phyloP scores from a whole-genome alignment of 768 basidiomycete species.

The Porpolomopsis calyptriformis region DNA sequence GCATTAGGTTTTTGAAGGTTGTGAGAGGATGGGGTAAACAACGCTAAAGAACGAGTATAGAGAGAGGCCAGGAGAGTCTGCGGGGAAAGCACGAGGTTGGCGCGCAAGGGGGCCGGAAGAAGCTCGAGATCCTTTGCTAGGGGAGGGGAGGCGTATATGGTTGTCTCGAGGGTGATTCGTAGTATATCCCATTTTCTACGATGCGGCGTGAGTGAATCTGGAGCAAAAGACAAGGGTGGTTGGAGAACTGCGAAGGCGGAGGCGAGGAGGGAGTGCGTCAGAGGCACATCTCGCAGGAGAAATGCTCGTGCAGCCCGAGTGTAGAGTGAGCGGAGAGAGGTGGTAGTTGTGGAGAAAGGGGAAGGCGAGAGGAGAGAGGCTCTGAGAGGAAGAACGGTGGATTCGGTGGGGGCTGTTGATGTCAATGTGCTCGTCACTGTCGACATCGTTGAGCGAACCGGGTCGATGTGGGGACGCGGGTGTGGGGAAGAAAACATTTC shows the following conservation, averaged over 20 bases:
- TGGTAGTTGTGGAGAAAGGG: conserved; percentile 17
- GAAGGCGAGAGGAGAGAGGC: conserved; percentile 15
- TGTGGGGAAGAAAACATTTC: background rate
- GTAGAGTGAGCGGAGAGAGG: conserved; percentile 62
- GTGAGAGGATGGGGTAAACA: conserved; percentile 48
- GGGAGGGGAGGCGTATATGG: conserved; percentile 53
- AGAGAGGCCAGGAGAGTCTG: conserved; percentile 45
- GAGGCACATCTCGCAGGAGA: conserved; percentile 57
- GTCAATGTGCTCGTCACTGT: conserved; percentile 38
- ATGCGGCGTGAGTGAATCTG: conserved; percentile 37
- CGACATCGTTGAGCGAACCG: conserved; percentile 27
- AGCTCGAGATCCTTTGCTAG: conserved; percentile 22
- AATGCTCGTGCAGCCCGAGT: conserved; percentile 71
- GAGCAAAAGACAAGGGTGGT: conserved; percentile 22
- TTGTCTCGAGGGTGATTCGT: conserved; percentile 72
- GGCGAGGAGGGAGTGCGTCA: conserved; percentile 53
- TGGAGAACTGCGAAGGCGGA: conserved; percentile 59
- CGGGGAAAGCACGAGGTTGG: conserved; percentile 46
- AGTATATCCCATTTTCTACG: conserved; percentile 84
- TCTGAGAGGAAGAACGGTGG: conserved; percentile 27
- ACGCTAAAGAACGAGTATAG: conserved; percentile 51
- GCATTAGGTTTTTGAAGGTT: conserved; percentile 29
- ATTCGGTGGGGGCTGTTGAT: conserved; percentile 16
- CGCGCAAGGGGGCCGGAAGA: conserved; percentile 43
- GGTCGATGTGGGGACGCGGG: background rate